A percentile compares a stretch with the other conserved stretches of the same genome.
Conservation (phyloP, 108 stramenopile species). For the Parietichytrium sp. region DNA sequence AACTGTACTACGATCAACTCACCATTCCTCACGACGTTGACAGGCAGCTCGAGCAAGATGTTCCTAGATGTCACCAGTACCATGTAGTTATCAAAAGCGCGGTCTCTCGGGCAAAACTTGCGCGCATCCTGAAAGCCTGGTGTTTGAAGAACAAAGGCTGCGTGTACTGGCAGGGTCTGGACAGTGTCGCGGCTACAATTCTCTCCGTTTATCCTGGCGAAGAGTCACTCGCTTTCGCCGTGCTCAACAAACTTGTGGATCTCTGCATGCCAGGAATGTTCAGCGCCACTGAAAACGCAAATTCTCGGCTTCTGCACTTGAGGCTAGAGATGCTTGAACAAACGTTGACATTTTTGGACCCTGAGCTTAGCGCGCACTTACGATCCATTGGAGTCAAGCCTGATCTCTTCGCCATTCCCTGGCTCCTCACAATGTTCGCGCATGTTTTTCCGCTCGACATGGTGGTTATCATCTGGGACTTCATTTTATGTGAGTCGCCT, state of each 20-base stretch:
- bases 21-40: background rate
- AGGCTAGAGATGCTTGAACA: background rate
- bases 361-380: background rate
- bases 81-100: background rate
- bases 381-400: background rate
- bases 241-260: background rate
- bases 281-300: background rate
- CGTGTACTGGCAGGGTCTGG: slow-evolving; percentile 35
- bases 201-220: background rate
- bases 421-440: slow-evolving; percentile 32
- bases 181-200: background rate
- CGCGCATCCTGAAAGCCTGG: background rate
- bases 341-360: background rate
- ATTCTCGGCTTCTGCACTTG: background rate
- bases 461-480: slow-evolving; percentile 11
- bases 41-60: background rate
- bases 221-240: background rate
- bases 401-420: slow-evolving; percentile 9
- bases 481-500: background rate
- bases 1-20: background rate
- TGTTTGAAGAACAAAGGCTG: background rate
- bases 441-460: background rate
- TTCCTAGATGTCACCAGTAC: slow-evolving; percentile 18
- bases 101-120: background rate
- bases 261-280: background rate